Evolutionary conservation across 805 yeast species (phyloP).

Genomic region (Yarrowia sp.): DNA sequence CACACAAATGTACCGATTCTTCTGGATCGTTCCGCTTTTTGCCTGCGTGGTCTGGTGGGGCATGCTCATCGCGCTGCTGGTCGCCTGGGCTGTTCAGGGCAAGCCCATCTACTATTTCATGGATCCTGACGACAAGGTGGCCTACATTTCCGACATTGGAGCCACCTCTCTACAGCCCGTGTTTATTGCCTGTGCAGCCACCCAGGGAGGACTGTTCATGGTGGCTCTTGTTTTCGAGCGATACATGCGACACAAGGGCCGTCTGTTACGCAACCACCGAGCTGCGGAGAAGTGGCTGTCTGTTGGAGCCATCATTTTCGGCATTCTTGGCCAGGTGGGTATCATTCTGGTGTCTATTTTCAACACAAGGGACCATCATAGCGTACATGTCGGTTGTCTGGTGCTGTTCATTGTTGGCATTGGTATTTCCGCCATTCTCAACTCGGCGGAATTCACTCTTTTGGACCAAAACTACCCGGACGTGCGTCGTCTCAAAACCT

Average conservation of each 20-base stretch:
- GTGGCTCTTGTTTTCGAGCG: conserved; percentile 63
- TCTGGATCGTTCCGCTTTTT: conserved; percentile 58
- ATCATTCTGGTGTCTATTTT: conserved; percentile 72
- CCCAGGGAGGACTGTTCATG: conserved; percentile 73
- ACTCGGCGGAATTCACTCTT: conserved; percentile 47
- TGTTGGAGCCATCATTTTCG: conserved; percentile 48
- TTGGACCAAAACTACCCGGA: conserved; percentile 47
- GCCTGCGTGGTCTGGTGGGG: conserved; percentile 82
- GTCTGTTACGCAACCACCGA: conserved; percentile 54
- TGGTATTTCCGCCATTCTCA: conserved; percentile 51
- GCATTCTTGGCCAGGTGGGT: conserved; percentile 65
- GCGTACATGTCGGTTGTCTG: conserved; percentile 62
- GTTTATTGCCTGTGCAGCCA: conserved; percentile 73
- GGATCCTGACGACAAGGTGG: conserved; percentile 46
- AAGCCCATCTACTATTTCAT: conserved; percentile 64
- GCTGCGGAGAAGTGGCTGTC: conserved; percentile 45
- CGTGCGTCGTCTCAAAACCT: conserved; percentile 41
- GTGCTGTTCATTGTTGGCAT: conserved; percentile 66
- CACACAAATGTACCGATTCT: conserved; percentile 12
- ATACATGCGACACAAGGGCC: conserved; percentile 54
- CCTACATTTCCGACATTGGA: conserved; percentile 79
- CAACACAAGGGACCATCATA: conserved; percentile 56
- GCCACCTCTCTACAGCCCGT: conserved; percentile 84
- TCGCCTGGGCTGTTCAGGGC: conserved; percentile 79
- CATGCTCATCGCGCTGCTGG: conserved; percentile 76